Percentiles rank a stretch among this genome's conserved stretches.
These are phyloP conservation scores for Fusarium nanum DNA, from an alignment of 2,329 filamentous ascomycete genomes.

Conservation along the genomic window DNA sequence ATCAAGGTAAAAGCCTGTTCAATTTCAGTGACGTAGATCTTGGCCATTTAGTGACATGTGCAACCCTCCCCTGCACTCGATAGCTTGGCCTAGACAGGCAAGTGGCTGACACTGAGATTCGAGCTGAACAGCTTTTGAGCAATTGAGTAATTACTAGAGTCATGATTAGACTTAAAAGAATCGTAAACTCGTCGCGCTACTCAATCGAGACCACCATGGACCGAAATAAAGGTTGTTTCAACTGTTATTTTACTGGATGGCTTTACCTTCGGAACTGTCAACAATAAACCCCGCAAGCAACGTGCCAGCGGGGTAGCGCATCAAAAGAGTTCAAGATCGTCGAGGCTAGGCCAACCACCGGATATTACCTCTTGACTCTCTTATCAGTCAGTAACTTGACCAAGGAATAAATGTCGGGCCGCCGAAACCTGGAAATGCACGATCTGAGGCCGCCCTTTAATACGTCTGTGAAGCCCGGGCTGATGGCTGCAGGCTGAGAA, in stretches of 20 bases:
- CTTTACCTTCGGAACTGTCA: neutral
- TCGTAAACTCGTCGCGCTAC: neutral
- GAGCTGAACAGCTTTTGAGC: neutral
- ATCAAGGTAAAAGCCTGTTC: neutral
- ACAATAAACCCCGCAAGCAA: slow-evolving; percentile 8
- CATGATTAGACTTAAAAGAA: slow-evolving; percentile 10
- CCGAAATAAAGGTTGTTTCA: neutral
- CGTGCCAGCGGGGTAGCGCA: slow-evolving; percentile 17
- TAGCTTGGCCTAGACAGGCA: slow-evolving; percentile 9
- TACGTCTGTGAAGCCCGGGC: neutral
- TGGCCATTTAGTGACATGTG: slow-evolving; percentile 11
- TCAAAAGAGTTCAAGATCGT: slow-evolving; percentile 32
- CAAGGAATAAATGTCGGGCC: slow-evolving; percentile 34
- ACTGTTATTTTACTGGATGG: neutral
- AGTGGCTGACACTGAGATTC: slow-evolving; percentile 15
- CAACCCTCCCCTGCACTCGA: slow-evolving; percentile 13
- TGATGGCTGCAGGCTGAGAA: neutral
- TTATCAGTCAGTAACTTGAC: slow-evolving; percentile 5
- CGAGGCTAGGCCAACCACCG: slow-evolving; percentile 14
- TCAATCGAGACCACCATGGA: neutral
- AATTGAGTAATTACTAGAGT: neutral
- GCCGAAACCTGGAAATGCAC: neutral
- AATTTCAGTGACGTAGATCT: slow-evolving; percentile 12
- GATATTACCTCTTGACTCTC: slow-evolving; percentile 11
- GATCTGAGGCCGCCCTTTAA: slow-evolving; percentile 6